Evolutionary conservation across 148 eudicot genomes (phyloP).

Genomic region (Limonium bicolor): DNA sequence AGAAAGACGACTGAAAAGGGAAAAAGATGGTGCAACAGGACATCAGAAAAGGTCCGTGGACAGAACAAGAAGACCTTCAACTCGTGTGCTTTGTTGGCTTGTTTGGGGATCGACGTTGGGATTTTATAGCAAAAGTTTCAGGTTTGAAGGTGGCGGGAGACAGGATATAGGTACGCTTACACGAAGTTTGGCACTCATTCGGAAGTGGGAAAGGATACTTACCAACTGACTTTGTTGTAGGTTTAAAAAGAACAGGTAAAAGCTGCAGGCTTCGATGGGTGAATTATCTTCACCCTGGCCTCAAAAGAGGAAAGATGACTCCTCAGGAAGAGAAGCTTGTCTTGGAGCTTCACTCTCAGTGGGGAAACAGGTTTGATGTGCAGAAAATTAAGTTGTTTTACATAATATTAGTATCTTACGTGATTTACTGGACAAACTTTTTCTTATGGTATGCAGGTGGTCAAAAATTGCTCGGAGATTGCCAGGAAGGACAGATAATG

Average conservation of each 20-base stretch:
- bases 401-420: not conserved
- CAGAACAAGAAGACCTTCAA: conserved; percentile 85
- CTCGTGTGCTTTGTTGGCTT: conserved; percentile 75
- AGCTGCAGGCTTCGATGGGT: conserved; percentile 98
- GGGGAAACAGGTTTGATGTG: conserved; percentile 39
- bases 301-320: conserved; percentile 84
- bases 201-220: conserved; percentile 10
- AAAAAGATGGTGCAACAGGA: conserved; percentile 39
- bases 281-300: conserved; percentile 84
- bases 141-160: conserved; percentile 99
- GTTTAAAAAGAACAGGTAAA: conserved; percentile 93
- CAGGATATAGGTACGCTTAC: conserved; percentile 56
- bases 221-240: conserved; percentile 30
- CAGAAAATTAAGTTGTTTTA: not conserved
- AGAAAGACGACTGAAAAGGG: not conserved
- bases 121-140: conserved; percentile 98
- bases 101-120: conserved; percentile 96
- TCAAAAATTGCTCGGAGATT: conserved; percentile 64
- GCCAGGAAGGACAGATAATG: conserved; percentile 85
- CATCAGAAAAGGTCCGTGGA: conserved; percentile 87
- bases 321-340: conserved; percentile 79
- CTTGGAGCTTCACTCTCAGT: conserved; percentile 69
- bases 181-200: conserved; percentile 24
- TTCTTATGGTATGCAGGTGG: conserved; percentile 33
- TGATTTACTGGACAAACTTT: not conserved